phyloP scores from a whole-genome alignment of 352 stramenopile genomes.

The Phytophthora pinifolia region DNA sequence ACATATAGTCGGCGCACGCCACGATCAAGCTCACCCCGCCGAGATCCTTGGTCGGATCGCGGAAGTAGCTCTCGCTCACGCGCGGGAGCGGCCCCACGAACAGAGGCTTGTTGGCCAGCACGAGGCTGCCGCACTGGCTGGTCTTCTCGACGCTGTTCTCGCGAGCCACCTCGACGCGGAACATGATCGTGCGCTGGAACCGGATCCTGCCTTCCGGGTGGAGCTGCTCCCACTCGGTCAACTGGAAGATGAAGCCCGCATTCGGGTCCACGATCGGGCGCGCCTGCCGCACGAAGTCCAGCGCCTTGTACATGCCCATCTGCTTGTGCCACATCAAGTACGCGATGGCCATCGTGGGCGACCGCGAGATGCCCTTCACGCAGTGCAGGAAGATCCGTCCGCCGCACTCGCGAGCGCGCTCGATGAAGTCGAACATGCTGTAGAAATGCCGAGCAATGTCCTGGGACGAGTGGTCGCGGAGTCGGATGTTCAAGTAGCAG shows the following conservation, averaged over 20 bases:
- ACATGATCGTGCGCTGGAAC: slow-evolving; percentile 59
- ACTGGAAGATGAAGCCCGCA: slow-evolving; percentile 87
- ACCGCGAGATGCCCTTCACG: slow-evolving; percentile 88
- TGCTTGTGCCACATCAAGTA: slow-evolving; percentile 90
- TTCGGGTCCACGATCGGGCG: slow-evolving; percentile 84
- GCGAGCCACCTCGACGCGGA: slow-evolving; percentile 64
- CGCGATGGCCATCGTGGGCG: slow-evolving; percentile 86
- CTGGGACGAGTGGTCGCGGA: slow-evolving; percentile 88
- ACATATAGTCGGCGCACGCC: slow-evolving; percentile 72
- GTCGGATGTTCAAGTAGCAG: slow-evolving; percentile 81
- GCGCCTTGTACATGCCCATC: slow-evolving; percentile 76
- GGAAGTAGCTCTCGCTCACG: slow-evolving; percentile 56
- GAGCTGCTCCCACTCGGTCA: slow-evolving; percentile 87
- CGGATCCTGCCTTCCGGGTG: slow-evolving; percentile 49
- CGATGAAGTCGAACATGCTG: slow-evolving; percentile 89
- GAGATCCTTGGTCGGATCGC: slow-evolving; percentile 55
- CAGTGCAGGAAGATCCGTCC: slow-evolving; percentile 88
- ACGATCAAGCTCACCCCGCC: slow-evolving; percentile 69
- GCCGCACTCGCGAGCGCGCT: slow-evolving; percentile 59
- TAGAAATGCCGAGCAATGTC: slow-evolving; percentile 88
- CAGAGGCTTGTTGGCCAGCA: slow-evolving; percentile 45
- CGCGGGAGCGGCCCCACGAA: slow-evolving; percentile 57
- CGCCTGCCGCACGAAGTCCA: slow-evolving; percentile 77
- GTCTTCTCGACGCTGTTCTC: slow-evolving; percentile 35
- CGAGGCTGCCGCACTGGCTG: slow-evolving; percentile 23